phyloP scores from a whole-genome alignment of 306 rosid species.

The Ziziphus jujuba region DNA sequence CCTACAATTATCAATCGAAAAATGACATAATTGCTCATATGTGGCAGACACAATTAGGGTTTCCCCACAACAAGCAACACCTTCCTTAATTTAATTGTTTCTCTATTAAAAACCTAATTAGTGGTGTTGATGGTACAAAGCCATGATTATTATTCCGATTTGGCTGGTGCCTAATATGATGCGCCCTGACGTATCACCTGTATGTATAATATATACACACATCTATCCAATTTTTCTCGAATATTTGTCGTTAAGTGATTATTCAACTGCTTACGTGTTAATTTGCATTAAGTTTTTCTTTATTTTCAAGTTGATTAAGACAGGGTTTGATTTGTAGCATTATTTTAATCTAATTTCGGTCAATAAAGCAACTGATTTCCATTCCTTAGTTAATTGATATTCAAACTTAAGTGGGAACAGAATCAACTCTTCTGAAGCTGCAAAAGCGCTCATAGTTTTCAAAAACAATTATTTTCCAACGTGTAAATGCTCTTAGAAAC shows the following conservation, averaged over 20 bases:
- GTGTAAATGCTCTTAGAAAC: neutral
- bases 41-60: conserved; percentile 50
- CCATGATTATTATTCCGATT: too few relatives aligned
- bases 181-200: conserved; percentile 14
- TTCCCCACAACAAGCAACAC: conserved; percentile 25
- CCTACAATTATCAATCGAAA: conserved; percentile 34
- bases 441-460: conserved; percentile 5
- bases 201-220: too few relatives aligned
- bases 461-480: neutral
- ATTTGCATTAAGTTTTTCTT: neutral
- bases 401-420: conserved; percentile 11
- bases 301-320: conserved; percentile 3
- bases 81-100: neutral
- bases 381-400: neutral
- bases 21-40: conserved; percentile 14
- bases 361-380: conserved; percentile 8
- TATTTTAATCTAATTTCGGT: neutral
- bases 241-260: neutral
- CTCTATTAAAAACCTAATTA: neutral
- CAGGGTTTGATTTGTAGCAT: conserved; percentile 1
- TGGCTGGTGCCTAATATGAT: conserved; percentile 15
- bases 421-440: conserved; percentile 3
- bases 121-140: conserved; percentile 25
- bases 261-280: neutral
- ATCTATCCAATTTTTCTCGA: too few relatives aligned